These are phyloP conservation scores for Chlorella sp. DNA, from an alignment of 139 green algal genomes.

Conservation along the genomic window DNA sequence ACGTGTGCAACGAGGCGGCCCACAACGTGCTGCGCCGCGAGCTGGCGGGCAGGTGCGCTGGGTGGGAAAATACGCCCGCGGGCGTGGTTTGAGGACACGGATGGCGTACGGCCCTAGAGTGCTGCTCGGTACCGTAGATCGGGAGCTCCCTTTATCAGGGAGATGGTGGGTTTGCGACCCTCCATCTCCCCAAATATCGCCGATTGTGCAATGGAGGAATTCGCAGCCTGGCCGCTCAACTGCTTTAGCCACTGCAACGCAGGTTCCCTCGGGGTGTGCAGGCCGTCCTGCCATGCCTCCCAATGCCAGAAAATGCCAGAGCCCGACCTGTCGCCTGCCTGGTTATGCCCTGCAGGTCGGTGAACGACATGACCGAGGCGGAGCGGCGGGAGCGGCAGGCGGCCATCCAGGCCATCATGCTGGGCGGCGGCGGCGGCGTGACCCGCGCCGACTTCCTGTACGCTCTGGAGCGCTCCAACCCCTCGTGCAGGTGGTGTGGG, in stretches of 20 bases:
- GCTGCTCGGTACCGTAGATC: too few relatives aligned
- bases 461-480: constrained; percentile 84
- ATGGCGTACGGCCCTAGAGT: too few relatives aligned
- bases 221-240: too few relatives aligned
- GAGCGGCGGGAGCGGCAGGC: not conserved
- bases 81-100: too few relatives aligned
- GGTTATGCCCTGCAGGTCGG: not conserved
- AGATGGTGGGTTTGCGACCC: too few relatives aligned
- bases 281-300: not conserved
- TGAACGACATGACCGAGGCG: not conserved
- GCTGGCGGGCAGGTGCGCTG: constrained; percentile 81
- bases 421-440: constrained; percentile 18
- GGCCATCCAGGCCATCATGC: not conserved
- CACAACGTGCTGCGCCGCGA: constrained; percentile 91
- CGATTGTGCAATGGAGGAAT: too few relatives aligned
- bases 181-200: too few relatives aligned
- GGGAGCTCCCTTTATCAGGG: too few relatives aligned
- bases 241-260: too few relatives aligned
- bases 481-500: constrained; percentile 62
- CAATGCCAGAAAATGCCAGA: not conserved
- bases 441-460: constrained; percentile 52
- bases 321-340: not conserved
- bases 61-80: constrained; percentile 46
- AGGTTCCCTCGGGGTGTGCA: too few relatives aligned
- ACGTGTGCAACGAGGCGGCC: constrained; percentile 89